Conservation (phyloP, 2,329 filamentous ascomycete genomes). For the Xylariaceae sp. region DNA sequence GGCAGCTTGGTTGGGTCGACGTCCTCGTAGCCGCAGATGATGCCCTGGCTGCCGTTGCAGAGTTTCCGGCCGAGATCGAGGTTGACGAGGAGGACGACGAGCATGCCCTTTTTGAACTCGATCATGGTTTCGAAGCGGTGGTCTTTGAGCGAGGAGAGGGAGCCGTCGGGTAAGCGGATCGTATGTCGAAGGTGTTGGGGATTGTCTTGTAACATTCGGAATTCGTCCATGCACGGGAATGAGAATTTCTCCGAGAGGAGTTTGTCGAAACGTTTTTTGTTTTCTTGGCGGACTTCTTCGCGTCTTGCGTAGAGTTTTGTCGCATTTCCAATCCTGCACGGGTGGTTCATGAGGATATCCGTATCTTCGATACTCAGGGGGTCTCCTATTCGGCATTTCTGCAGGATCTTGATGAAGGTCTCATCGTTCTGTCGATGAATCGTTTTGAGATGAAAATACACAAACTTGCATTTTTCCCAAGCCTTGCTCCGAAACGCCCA, state of each 20-base stretch:
- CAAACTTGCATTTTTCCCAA: slow-evolving; percentile 52
- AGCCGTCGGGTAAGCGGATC: slow-evolving; percentile 11
- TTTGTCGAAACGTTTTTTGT: slow-evolving; percentile 32
- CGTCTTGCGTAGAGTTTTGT: slow-evolving; percentile 42
- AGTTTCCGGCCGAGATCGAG: slow-evolving; percentile 38
- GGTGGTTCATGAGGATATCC: slow-evolving; percentile 41
- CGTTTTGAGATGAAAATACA: slow-evolving; percentile 45
- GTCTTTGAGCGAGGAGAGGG: slow-evolving; percentile 36
- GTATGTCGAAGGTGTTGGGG: slow-evolving; percentile 23
- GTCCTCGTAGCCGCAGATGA: slow-evolving; percentile 40
- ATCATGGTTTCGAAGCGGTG: slow-evolving; percentile 42
- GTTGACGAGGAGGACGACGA: slow-evolving; percentile 49
- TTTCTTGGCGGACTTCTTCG: slow-evolving; percentile 35
- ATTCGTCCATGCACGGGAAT: slow-evolving; percentile 38
- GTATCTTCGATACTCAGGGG: slow-evolving; percentile 35
- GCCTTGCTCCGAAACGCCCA: slow-evolving; percentile 55
- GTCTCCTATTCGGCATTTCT: slow-evolving; percentile 48
- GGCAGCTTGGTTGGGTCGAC: slow-evolving; percentile 30
- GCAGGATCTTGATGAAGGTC: slow-evolving; percentile 49
- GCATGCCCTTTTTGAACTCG: slow-evolving; percentile 46
- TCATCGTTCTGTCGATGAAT: slow-evolving; percentile 55
- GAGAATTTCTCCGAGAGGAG: slow-evolving; percentile 29
- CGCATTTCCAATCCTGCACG: slow-evolving; percentile 37
- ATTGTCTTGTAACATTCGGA: slow-evolving; percentile 32
- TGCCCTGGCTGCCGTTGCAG: slow-evolving; percentile 45